Evolutionary conservation across 176 grass and related monocot species (phyloP), one percentile per base, ranked within the genome.

Genomic region (Chrysopogon serrulatus): DNA sequence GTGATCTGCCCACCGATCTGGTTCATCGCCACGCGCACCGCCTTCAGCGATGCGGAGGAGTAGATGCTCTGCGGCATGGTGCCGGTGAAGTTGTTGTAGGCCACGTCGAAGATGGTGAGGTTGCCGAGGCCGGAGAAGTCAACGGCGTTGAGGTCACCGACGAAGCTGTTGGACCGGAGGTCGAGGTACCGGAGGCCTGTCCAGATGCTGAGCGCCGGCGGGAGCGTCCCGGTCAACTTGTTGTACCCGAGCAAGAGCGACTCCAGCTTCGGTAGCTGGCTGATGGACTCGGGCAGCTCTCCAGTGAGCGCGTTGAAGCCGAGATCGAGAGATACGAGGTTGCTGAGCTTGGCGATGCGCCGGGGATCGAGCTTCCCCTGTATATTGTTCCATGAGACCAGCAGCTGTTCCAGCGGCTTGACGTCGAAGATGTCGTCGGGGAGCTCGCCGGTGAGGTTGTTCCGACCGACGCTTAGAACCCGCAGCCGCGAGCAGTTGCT

Each of bases 341-440:
- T 90, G 71, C 0, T 64, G 0, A 90, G 83, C 34, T 28, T 86
- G 26, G 54, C 41, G 71, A 90, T 71, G 19, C 21, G 64, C 16
- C n/a, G 4, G 21, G 21, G 19, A 1, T 90, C 83, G 4, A 90
- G 88, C 34, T 34, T n/a, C 4, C 88, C 83, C 10, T 86, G 41
- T 18, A 91, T 27, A 32, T 23, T 0, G 34, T 91, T 91, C 5
- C 11, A 82, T 17, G 82, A 82, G 14, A 91, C 1, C 15, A 31
- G 19, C 17, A 91, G 53, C 56, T 65, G 71, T 53, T 85, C 43
- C 56, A 91, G 81, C 57, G 85, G 3, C 64, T 26, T 16, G 54
- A 84, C 85, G 66, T 91, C 86, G 72, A 91, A 92, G 8, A 92
- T 26, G 73, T 88, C 79, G 43, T 62, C 26, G 9, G 90, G 90